Evolutionary conservation across 495 filamentous ascomycete species (phyloP), one percentile per base, ranked within the genome.

Genomic region (Rhypophila decipiens): DNA sequence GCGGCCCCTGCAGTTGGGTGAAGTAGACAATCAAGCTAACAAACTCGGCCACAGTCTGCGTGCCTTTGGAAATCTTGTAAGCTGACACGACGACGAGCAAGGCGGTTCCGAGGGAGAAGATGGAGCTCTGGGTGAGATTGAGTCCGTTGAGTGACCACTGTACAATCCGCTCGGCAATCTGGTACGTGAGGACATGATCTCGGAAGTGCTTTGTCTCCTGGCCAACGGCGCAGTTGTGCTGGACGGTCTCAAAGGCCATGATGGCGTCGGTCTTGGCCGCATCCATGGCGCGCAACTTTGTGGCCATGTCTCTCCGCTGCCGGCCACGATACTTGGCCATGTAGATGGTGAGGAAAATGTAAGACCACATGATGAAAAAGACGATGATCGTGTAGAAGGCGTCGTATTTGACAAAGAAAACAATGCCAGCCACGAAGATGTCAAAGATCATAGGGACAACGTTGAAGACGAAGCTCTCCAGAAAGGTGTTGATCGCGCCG

Each of bases 261-360:
- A 96, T 91, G 1, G 91, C 95, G 56, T 96, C 90, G 50, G 95
- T 95, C 69, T 95, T 96, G 42, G 95, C 88, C 12, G 90, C 91
- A 58, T 95, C 90, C 70, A 95, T 86, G 64, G 95, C 87, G 46
- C 91, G 77, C 45, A 85, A 84, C 13, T 87, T 83, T 59, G 91
- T 94, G 36, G 87, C 87, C 86, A 95, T 95, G 51, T 89, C 78
- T 37, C 90, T 71, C 55, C 90, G 77, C 50, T 93, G 87, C 59
- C 88, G 85, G 5, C 85, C 86, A 48, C 91, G 76, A 80, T 86
- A 93, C 46, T 88, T 83, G n/a, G 90, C 89, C 83, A 96, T 86
- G 44, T 88, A 84, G 44, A 96, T 85, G 5, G 91, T 96, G 46
- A 95, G 74, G 60, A 94, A 95, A 46, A 96, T 79, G 61, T 96